These are phyloP conservation scores for Xylaria acuta DNA, from an alignment of 495 filamentous ascomycete genomes.

Conservation along the genomic window DNA sequence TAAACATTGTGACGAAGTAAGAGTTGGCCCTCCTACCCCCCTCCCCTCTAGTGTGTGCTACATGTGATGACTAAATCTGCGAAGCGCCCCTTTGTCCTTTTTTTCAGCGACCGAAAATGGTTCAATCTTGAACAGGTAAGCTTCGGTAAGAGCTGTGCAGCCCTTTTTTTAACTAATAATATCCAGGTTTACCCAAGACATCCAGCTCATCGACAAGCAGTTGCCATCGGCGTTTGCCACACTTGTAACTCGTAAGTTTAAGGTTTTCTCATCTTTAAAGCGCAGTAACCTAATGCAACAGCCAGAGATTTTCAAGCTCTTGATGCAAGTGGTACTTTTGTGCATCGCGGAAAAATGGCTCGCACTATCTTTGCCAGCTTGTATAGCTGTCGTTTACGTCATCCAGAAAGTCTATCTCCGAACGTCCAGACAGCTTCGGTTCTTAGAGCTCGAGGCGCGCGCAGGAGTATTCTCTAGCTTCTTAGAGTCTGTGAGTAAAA, in stretches of 20 bases:
- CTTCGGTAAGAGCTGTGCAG: too few relatives aligned
- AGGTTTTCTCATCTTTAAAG: neutral
- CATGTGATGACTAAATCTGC: conserved; percentile 3
- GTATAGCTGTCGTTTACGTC: conserved; percentile 47
- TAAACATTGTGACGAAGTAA: conserved; percentile 26
- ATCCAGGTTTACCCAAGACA: conserved; percentile 34
- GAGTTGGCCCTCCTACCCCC: conserved; percentile 14
- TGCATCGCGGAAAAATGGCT: conserved; percentile 38
- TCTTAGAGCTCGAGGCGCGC: conserved; percentile 65
- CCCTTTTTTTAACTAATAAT: neutral
- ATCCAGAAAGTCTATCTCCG: conserved; percentile 63
- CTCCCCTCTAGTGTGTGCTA: too few relatives aligned
- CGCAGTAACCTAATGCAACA: neutral
- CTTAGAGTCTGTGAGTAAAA: conserved; percentile 47
- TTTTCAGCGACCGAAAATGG: conserved; percentile 37
- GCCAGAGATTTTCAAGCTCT: conserved; percentile 35
- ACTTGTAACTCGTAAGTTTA: conserved; percentile 35
- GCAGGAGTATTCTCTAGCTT: conserved; percentile 47
- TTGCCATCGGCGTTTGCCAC: conserved; percentile 31
- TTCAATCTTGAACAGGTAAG: conserved; percentile 40
- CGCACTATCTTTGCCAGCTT: conserved; percentile 38
- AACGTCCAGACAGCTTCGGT: conserved; percentile 62
- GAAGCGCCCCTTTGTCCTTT: conserved; percentile 33
- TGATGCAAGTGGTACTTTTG: conserved; percentile 42
- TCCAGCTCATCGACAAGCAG: conserved; percentile 33